Base-by-base conservation (phyloP, 2,329 filamentous ascomycete species). In the Apiospora sp. region DNA sequence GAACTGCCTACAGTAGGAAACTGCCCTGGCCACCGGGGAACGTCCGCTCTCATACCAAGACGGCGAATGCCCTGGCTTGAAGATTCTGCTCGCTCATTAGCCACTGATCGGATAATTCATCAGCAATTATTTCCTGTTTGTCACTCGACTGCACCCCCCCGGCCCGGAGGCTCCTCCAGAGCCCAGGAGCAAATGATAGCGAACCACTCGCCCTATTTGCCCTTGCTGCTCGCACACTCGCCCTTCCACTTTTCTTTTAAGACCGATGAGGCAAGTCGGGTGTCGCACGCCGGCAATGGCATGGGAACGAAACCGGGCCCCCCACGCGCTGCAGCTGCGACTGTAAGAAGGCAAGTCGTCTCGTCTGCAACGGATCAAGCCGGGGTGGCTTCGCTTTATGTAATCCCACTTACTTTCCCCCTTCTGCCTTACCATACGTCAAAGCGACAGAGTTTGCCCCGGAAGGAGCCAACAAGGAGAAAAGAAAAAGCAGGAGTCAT, bases 391-490 rank as follows among this genome's bases (percentile, higher is more conserved):
- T 19, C 22, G 44, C 22, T 14, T 14, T 7, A 22, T 19, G 13
- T 30, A 30, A 30, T 30, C 27, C 27, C 27, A 6, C 30, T 41
- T 22, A 4, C 10, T 19, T 34, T 12, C 0, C 16, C 58, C 41
- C 58, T 19, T 64, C 34, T 64, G 58, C 19, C 30, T 64, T 41
- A 41, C n/a, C 58, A 13, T 64, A 13, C 58, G 34, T 64, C 34
- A 41, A 64, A 61, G 30, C 30, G 37, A 6, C 34, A 30, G 34
- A 3, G 19, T 41, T 41, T 13, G 58, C 58, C 58, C 58, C 34
- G 13, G n/a, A 64, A 64, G 41, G 30, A 64, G n/a, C 58, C 58
- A 64, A 64, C 58, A 64, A 64, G 58, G n/a, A 49, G 46, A 5
- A 41, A 41, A 58, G 30, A 64, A 64, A 64, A 64, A 22, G 58